phyloP scores from a whole-genome alignment of 257 asterid genomes.

The Gynochthodes officinalis region DNA sequence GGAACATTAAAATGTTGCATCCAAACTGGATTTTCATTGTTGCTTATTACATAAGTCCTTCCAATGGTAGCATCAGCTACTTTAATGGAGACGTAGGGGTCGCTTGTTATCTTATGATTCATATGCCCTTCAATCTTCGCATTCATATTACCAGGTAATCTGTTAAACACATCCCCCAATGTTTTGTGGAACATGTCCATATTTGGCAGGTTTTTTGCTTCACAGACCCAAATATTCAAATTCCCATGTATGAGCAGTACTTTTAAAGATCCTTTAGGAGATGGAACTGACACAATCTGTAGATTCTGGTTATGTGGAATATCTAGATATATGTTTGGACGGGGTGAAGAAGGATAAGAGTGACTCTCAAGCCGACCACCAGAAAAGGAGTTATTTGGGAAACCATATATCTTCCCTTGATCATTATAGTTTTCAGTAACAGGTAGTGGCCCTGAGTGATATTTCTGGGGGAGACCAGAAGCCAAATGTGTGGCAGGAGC shows the following conservation, averaged over 20 bases:
- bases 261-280: constrained; percentile 57
- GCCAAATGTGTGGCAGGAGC: constrained; percentile 37
- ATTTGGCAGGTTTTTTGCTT: constrained; percentile 96
- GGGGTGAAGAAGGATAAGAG: constrained; percentile 22
- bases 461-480: constrained; percentile 32
- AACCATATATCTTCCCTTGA: constrained; percentile 38
- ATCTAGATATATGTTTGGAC: constrained; percentile 23
- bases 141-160: constrained; percentile 66
- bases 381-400: constrained; percentile 58
- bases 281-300: constrained; percentile 60
- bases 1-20: constrained; percentile 79
- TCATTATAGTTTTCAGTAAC: constrained; percentile 32
- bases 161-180: constrained; percentile 78
- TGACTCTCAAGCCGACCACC: constrained; percentile 30
- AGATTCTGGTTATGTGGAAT: constrained; percentile 30
- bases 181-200: constrained; percentile 99
- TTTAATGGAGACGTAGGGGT: constrained; percentile 76
- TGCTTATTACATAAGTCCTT: constrained; percentile 82
- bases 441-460: constrained; percentile 58
- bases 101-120: constrained; percentile 78
- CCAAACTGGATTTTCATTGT: constrained; percentile 89
- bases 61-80: constrained; percentile 70
- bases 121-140: constrained; percentile 79
- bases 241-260: constrained; percentile 81
- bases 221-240: constrained; percentile 77